Evolutionary conservation across 2,329 filamentous ascomycete species (phyloP), one percentile per base, ranked within the genome.

Genomic region (Paramyrothecium sp.): DNA sequence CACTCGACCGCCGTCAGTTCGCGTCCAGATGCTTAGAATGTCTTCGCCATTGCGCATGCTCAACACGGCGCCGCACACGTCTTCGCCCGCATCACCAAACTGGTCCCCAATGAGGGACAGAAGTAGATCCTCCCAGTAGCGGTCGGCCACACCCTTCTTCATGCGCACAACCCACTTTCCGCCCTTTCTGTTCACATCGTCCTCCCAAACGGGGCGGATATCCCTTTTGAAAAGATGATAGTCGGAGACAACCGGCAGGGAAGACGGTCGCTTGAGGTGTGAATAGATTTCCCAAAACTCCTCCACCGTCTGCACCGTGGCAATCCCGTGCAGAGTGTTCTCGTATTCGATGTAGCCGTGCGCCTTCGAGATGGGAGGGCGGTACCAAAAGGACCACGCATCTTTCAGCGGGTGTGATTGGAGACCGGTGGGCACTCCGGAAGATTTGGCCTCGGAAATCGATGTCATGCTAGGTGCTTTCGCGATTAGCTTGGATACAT

Each of bases 201-300:
- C 95, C 75, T 99, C 95, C 95, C 95, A 99, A 66, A 99, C 95
- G 21, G 95, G 95, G 59, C 95, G 88, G 60, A 99, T 93, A 55
- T 93, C 94, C 70, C 95, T 92, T 76, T 95, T 96, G 81, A 99
- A 99, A 59, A 99, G 89, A 73, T 99, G 95, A 71, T 97, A 99
- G 75, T 99, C 95, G 22, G 93, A 97, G 30, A 98, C 94, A 4
- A 94, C 88, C 7, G 94, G 94, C 57, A 99, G 81, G 34, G 84
- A 80, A 38, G 93, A 98, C 2, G 96, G 95, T 26, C 90, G 87
- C 78, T 96, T 96, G 51, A 99, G 82, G 73, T 98, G 92, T 55
- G 85, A 81, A 71, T 97, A 98, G 41, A 97, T 87, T 51, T 86
- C 82, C 86, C 92, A 97, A 72, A 99, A 98, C 58, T 95, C 90